Percentiles rank a stretch among this genome's conserved stretches.
Evolutionary conservation across 2,329 filamentous ascomycete genomes (phyloP).

Genomic region (Phoma sp.): DNA sequence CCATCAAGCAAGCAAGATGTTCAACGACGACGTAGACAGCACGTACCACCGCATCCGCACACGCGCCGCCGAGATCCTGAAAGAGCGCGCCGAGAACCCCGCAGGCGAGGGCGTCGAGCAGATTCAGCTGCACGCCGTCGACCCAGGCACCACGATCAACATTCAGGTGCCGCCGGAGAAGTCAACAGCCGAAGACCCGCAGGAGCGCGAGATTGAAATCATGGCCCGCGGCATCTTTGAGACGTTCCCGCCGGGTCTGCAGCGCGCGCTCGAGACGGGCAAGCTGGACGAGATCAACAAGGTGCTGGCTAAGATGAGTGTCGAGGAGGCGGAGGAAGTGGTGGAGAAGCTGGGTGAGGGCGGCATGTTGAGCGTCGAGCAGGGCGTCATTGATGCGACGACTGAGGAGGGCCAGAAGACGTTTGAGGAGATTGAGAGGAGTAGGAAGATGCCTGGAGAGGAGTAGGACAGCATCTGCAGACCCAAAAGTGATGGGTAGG

Average conservation of each 20-base stretch:
- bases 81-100: constrained; percentile 59
- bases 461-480: constrained; percentile 37
- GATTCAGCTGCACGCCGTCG: constrained; percentile 95
- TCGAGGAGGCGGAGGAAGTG: constrained; percentile 84
- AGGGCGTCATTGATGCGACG: constrained; percentile 93
- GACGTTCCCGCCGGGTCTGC: constrained; percentile 79
- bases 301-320: constrained; percentile 85
- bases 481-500: not conserved
- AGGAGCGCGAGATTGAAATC: constrained; percentile 66
- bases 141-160: constrained; percentile 89
- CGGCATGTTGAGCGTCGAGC: constrained; percentile 87
- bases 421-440: constrained; percentile 70
- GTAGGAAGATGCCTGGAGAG: constrained; percentile 46
- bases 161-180: constrained; percentile 78
- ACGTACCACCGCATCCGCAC: constrained; percentile 84
- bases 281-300: constrained; percentile 87
- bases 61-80: constrained; percentile 75
- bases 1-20: constrained; percentile 89
- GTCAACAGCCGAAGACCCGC: constrained; percentile 46
- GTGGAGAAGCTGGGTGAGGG: constrained; percentile 82
- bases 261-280: constrained; percentile 84
- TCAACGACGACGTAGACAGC: constrained; percentile 88
- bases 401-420: constrained; percentile 83
- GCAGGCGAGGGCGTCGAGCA: constrained; percentile 79
- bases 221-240: constrained; percentile 78